Evolutionary conservation across 1,139 yeast species (phyloP), one percentile per base, ranked within the genome.

Genomic region (Wickerhamomyces sp.): DNA sequence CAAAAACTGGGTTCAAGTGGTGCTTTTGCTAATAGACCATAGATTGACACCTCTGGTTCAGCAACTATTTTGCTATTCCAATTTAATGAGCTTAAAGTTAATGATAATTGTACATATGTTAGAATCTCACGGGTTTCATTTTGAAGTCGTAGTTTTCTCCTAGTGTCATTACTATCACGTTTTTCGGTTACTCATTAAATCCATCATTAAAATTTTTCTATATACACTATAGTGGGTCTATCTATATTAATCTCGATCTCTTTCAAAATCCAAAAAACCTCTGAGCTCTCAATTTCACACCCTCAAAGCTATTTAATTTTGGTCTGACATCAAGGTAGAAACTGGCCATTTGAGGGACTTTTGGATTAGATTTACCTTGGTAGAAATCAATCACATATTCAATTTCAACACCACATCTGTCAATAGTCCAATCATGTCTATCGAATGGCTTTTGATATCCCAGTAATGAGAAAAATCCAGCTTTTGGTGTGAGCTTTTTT

Each of bases 341-440:
- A 42, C 81, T 72, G 4, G 75, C 87, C 61, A 59, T 65, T 4
- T 62, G 64, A 5, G 70, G 68, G 31, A 53, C 54, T 19, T 51
- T 43, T 3, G 72, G 70, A 43, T 68, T 67, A 3, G 75, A 73
- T 37, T 71, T 72, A 8, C 86, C 85, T 12, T 82, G 62, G 59
- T 91, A 91, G 57, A 87, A 91, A 58, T 91, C 98, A 54, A 91
- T 89, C 30, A 91, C 96, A 51, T 91, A 91, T 36, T 88, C 96
- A 14, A 91, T 72, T 36, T 73, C 72, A 13, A 66, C 72, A 3
- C 97, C 97, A 58, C 96, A 86, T 36, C 97, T 67, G 52, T 84
- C 80, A n/a, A 91, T 72, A 11, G 73, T 66, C 98, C 98, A 91
- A 61, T 91, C 98, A 57, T 91, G 98, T 51, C 98, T 73, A 61